These are phyloP conservation scores for Aspergillus panamensis DNA, from an alignment of 495 filamentous ascomycete species.

Conservation along the genomic window DNA sequence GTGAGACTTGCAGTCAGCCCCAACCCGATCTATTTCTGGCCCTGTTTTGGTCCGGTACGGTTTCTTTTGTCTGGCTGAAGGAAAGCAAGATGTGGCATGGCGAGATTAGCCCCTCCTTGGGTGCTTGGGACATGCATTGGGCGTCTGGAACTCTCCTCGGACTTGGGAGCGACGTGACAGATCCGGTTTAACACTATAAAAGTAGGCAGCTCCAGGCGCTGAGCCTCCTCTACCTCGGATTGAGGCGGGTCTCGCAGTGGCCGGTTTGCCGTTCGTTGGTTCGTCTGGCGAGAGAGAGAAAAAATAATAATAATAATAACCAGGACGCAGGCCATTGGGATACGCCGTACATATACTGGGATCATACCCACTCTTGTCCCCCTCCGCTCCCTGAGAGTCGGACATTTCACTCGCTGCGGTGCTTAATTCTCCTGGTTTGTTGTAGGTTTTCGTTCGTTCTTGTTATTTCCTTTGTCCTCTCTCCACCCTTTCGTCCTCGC, in stretches of 20 bases:
- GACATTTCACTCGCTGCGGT: conserved; percentile 7
- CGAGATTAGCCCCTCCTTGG: not conserved
- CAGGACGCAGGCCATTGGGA: not conserved
- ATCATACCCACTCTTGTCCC: not conserved
- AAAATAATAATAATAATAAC: not conserved
- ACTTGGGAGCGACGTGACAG: not conserved
- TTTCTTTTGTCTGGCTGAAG: not conserved
- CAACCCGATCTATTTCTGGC: conserved; percentile 7
- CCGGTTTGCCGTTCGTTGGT: not conserved
- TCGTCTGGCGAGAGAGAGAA: not conserved
- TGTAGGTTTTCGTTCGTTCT: conserved; percentile 1
- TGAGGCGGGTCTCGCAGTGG: not conserved
- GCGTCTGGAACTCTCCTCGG: not conserved
- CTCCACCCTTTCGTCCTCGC: not conserved
- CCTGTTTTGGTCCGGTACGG: not conserved
- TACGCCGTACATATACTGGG: conserved; percentile 1
- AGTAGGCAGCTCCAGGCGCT: not conserved
- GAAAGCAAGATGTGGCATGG: not conserved
- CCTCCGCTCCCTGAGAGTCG: not conserved
- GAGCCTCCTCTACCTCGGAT: conserved; percentile 1
- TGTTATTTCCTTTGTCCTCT: not conserved
- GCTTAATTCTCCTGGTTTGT: not conserved
- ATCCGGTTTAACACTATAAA: not conserved
- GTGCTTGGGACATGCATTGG: not conserved
- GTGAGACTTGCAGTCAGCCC: conserved; percentile 18